Evolutionary conservation across 2,329 filamentous ascomycete species (phyloP), one percentile per base, ranked within the genome.

Genomic region (Xylaria multiplex): DNA sequence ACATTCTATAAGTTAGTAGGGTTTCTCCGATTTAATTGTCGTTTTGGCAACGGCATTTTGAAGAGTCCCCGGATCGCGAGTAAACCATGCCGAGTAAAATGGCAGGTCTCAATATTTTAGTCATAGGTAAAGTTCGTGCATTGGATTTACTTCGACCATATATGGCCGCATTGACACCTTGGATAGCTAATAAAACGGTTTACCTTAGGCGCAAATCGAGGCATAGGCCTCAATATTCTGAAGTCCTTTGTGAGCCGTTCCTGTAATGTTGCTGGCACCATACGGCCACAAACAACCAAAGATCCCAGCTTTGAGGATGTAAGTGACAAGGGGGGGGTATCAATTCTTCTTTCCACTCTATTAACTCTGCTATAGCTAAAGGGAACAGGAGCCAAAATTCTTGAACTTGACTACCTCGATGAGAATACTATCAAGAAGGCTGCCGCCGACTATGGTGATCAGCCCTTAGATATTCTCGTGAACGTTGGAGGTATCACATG

Each of bases 381-480:
- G 48, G 5, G 13, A 3, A 50, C 48, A 2, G 24, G 24, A 6
- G 48, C 48, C 16, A 9, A 30, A 32, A 13, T 50, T 13, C 48
- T 43, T 7, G 37, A 55, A 22, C 53, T 55, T 43, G 53, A 55
- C 24, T 43, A 55, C 14, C 37, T 55, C 37, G 53, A 43, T 30
- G 53, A 55, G 37, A 43, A 42, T 22, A 55, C 22, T 30, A 55
- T 55, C 7, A 11, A 43, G 24, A 43, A 55, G 22, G 53, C 37
- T 27, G 53, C 37, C 22, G 35, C 35, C 53, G 37, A 55, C 22
- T 55, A 43, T 55, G 53, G 37, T 30, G 37, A 55, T 30, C 35
- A 3, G 53, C 53, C 53, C 35, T 55, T 55, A 24, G 53, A 55
- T 30, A 43, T 55, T 16, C 53, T 55, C 22, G 22, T 55, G 3